phyloP scores from a whole-genome alignment of 2,329 filamentous ascomycete species.

The Colletotrichum plurivorum region DNA sequence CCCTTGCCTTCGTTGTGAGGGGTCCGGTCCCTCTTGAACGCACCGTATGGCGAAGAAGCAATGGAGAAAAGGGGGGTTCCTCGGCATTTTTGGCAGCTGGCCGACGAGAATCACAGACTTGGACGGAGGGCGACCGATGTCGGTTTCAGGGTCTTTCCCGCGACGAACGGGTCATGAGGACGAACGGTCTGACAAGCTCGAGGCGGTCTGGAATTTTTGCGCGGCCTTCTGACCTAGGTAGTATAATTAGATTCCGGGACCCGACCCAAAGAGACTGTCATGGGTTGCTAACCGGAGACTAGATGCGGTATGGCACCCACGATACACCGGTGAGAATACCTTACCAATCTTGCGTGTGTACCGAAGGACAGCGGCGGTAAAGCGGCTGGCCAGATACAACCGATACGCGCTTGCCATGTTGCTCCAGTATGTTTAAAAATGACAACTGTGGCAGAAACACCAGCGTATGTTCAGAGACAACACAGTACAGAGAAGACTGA shows the following conservation, averaged over 20 bases:
- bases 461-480: neutral
- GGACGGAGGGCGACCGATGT: conserved; percentile 31
- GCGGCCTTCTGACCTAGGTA: conserved; percentile 21
- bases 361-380: too few relatives aligned
- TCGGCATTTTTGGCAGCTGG: conserved; percentile 3
- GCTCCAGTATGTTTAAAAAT: too few relatives aligned
- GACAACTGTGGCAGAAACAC: neutral
- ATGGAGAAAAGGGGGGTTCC: neutral
- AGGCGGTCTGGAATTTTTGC: conserved; percentile 37
- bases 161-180: conserved; percentile 33
- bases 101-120: neutral
- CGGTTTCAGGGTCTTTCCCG: conserved; percentile 39
- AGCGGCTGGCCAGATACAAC: too few relatives aligned
- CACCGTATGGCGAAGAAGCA: neutral
- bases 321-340: conserved; percentile 11
- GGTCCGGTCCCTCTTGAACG: too few relatives aligned
- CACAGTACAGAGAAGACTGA: conserved; percentile 9
- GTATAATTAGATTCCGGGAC: conserved; percentile 13
- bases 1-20: neutral
- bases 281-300: neutral
- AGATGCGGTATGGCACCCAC: conserved; percentile 1
- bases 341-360: neutral
- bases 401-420: too few relatives aligned
- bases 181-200: conserved; percentile 32
- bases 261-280: neutral